phyloP scores from a whole-genome alignment of 1,139 yeast species.

The Yamadazyma triangularis region DNA sequence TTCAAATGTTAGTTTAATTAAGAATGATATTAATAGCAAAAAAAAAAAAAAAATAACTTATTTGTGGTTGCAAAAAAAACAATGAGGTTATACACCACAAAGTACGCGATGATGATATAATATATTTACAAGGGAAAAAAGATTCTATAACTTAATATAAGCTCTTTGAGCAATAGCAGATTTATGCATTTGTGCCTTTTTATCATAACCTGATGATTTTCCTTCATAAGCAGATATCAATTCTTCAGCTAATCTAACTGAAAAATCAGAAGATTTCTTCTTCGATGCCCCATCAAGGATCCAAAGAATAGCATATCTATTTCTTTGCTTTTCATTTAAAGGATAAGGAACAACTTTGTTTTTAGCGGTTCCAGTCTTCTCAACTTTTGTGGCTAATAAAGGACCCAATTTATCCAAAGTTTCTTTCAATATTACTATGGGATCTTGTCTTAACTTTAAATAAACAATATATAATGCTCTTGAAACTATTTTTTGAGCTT shows the following conservation, averaged over 20 bases:
- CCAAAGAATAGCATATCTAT: slow-evolving; percentile 86
- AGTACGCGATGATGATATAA: no score
- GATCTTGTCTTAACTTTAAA: slow-evolving; percentile 67
- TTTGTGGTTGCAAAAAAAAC: no score
- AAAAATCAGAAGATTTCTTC: slow-evolving; percentile 73
- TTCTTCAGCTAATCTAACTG: slow-evolving; percentile 91
- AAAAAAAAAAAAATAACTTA: no score
- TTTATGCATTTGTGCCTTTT: slow-evolving; percentile 78
- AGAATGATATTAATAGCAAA: no score
- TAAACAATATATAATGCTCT: slow-evolving; percentile 80
- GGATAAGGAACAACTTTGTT: slow-evolving; percentile 80
- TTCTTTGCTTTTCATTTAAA: slow-evolving; percentile 73
- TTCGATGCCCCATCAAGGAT: slow-evolving; percentile 78
- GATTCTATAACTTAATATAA: slow-evolving; percentile 35
- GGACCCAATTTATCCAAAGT: slow-evolving; percentile 86
- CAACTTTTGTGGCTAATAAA: slow-evolving; percentile 69
- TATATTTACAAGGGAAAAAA: background rate
- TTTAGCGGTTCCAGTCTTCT: slow-evolving; percentile 84
- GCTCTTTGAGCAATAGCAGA: slow-evolving; percentile 82
- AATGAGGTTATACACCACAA: no score
- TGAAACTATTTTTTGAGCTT: slow-evolving; percentile 70
- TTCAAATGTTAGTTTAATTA: no score
- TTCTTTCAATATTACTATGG: slow-evolving; percentile 68
- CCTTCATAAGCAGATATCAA: slow-evolving; percentile 74
- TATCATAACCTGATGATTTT: slow-evolving; percentile 78